A percentile compares a stretch with the other conserved stretches of the same genome.
Evolutionary conservation across 129 eudicot species (phyloP).

Genomic region (Escallonia herrerae): DNA sequence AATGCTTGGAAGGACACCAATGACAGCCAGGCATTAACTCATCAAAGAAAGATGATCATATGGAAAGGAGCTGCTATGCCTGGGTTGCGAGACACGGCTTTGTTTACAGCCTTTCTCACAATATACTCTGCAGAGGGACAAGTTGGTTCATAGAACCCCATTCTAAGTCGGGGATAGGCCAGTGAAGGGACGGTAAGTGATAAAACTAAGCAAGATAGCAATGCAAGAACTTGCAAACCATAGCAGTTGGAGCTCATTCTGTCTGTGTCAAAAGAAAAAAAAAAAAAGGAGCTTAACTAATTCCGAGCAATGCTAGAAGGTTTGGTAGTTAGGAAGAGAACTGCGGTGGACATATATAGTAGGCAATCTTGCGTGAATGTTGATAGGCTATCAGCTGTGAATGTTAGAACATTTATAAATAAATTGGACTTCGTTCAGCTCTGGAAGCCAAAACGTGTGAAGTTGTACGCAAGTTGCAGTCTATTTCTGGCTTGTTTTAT

Average conservation of each 20-base stretch:
- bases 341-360: too few relatives aligned
- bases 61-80: slow-evolving; percentile 23
- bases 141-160: slow-evolving; percentile 22
- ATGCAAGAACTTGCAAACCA: neutral
- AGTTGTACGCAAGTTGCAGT: slow-evolving; percentile 1
- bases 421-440: too few relatives aligned
- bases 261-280: too few relatives aligned
- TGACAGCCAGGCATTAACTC: too few relatives aligned
- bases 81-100: slow-evolving; percentile 22
- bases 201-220: slow-evolving; percentile 13
- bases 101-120: slow-evolving; percentile 17
- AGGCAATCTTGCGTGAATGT: neutral
- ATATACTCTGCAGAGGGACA: slow-evolving; percentile 24
- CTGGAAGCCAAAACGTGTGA: neutral
- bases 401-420: too few relatives aligned
- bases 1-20: too few relatives aligned
- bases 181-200: neutral
- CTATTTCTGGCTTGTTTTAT: too few relatives aligned
- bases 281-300: too few relatives aligned
- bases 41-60: too few relatives aligned
- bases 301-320: neutral
- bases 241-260: slow-evolving; percentile 9
- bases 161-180: slow-evolving; percentile 8
- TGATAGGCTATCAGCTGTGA: too few relatives aligned
- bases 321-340: too few relatives aligned